Base-by-base conservation (phyloP, 306 rosid species). In the Inga leiocalycina region DNA sequence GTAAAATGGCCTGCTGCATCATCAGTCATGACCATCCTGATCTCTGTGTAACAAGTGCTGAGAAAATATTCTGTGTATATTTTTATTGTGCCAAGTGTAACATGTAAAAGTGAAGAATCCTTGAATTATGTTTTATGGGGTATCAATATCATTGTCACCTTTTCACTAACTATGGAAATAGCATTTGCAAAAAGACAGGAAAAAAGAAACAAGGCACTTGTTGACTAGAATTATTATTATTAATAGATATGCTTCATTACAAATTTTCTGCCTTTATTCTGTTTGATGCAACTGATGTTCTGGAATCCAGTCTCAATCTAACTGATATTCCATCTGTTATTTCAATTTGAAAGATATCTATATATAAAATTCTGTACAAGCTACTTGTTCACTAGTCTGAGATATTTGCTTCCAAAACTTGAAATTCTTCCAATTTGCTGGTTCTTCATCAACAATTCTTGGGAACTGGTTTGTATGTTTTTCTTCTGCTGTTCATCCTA, bases 371-470 rank as follows among this genome's bases (percentile, higher is more conserved):
- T 43, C 10, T 71, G 75, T 71, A 71, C 52, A 6, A 6, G 37
- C 37, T 71, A 1, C 46, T 71, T 34, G 20, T 7, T 14, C 20
- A 30, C 41, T 27, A 64, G 69, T 67, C 72, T 67, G 22, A 7
- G 15, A 16, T 67, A 6, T 66, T 67, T 52, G 59, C 72, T 16
- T 19, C 52, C 7, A 48, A 65, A 32, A 10, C 5, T 65, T 3
- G 0, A 37, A 39, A 39, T 39, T 65, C 71, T 65, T 65, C 43
- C 11, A 32, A 65, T 0, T 64, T 30, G 4, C 15, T 30, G 71
- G 78, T 14, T 72, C 90, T 73, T 84, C 82, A 81, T 71, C 90
- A 76, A 81, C 84, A 81, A 30, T 83, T 65, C 74, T 84, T 83
- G 45, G 62, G 65, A 85, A 87, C 90, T 49, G 24, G 89, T 82